Percentiles rank a stretch among this genome's conserved stretches.
Evolutionary conservation across 257 asterid genomes (phyloP).

Genomic region (Scutellaria baicalensis): DNA sequence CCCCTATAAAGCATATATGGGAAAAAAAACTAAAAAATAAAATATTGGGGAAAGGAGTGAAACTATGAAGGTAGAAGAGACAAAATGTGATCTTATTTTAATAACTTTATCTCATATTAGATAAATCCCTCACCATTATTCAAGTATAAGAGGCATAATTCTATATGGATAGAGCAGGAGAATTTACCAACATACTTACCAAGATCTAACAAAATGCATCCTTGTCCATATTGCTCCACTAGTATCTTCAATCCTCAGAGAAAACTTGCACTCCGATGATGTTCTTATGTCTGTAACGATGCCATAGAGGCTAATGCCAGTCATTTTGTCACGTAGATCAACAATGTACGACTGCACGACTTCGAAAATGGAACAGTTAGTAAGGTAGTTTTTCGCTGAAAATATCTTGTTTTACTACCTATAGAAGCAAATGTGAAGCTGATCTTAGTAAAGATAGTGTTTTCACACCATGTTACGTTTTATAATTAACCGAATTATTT

Average conservation of each 20-base stretch:
- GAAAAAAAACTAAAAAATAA: no score
- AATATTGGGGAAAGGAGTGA: no score
- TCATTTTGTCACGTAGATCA: slow-evolving; percentile 89
- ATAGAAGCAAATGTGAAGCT: not conserved
- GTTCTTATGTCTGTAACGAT: slow-evolving; percentile 48
- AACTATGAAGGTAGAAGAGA: no score
- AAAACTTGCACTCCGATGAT: slow-evolving; percentile 36
- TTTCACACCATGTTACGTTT: no score
- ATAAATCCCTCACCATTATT: not conserved
- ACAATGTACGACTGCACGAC: slow-evolving; percentile 78
- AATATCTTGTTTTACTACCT: not conserved
- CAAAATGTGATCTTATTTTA: no score
- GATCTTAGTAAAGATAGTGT: no score
- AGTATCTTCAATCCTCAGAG: slow-evolving; percentile 60
- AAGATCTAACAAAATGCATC: slow-evolving; percentile 58
- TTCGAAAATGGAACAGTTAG: slow-evolving; percentile 36
- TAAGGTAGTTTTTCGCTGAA: not conserved
- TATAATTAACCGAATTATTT: no score
- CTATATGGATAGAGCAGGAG: not conserved
- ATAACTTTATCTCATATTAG: not conserved
- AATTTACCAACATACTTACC: slow-evolving; percentile 35
- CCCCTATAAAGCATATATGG: no score
- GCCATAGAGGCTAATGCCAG: slow-evolving; percentile 80
- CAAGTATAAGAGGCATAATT: not conserved
- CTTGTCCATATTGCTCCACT: slow-evolving; percentile 75